Percentiles rank a stretch among this genome's conserved stretches.
phyloP scores from a whole-genome alignment of 1,284 basidiomycete genomes.

The Naganishia sp. region DNA sequence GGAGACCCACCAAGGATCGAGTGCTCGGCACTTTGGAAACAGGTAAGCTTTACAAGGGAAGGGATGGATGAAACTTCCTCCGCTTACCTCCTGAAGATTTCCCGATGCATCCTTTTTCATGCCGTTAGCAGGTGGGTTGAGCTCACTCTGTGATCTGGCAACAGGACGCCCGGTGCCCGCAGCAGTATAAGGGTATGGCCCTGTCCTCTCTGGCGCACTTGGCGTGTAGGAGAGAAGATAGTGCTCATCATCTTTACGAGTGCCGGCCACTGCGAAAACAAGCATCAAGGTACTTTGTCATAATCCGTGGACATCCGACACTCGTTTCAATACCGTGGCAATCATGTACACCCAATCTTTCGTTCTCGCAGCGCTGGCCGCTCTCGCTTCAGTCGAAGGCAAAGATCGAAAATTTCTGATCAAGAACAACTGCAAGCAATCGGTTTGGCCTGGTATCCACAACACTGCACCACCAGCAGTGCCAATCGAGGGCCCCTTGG shows the following conservation, averaged over 20 bases:
- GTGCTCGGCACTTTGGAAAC: no score
- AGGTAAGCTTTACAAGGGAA: no score
- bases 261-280: slow-evolving; percentile 10
- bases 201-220: neutral
- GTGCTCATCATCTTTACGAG: neutral
- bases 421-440: slow-evolving; percentile 2
- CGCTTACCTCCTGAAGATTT: no score
- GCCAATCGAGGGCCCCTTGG: neutral
- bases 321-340: neutral
- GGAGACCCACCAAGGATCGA: no score
- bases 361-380: slow-evolving; percentile 4
- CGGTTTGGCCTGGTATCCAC: slow-evolving; percentile 18
- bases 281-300: neutral
- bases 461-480: neutral
- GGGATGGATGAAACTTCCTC: no score
- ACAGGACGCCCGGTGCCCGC: no score
- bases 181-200: no score
- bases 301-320: neutral
- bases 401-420: slow-evolving; percentile 4
- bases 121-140: no score
- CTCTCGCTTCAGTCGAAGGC: slow-evolving; percentile 5
- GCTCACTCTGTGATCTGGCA: no score
- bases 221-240: neutral
- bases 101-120: no score
- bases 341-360: neutral